phyloP scores from a whole-genome alignment of 2,329 filamentous ascomycete genomes.

The Colletotrichum camelliae region DNA sequence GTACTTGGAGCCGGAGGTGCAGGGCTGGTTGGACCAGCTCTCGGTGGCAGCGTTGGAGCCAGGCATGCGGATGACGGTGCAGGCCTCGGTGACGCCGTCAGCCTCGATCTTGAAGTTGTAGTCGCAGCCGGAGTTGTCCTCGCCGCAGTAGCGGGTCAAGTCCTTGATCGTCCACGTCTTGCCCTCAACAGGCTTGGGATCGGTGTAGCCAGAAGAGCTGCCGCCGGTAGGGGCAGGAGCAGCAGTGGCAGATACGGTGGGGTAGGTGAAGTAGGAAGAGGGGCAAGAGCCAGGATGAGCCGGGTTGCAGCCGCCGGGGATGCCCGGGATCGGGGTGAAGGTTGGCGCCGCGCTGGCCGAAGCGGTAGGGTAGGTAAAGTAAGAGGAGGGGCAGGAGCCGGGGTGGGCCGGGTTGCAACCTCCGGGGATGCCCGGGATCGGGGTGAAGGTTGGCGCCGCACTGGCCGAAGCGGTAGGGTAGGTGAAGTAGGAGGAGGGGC shows the following conservation, averaged over 20 bases:
- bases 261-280: no score
- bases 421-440: no score
- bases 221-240: no score
- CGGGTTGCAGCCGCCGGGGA: no score
- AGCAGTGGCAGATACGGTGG: no score
- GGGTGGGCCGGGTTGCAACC: no score
- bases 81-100: not conserved
- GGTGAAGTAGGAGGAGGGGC: constrained; percentile 15
- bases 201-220: not conserved
- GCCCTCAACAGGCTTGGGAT: not conserved
- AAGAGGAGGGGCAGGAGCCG: no score
- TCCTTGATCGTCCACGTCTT: constrained; percentile 13
- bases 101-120: constrained; percentile 17
- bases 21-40: constrained; percentile 13
- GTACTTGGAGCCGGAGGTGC: constrained; percentile 1
- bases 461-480: not conserved
- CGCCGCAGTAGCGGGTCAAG: constrained; percentile 5
- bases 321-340: no score
- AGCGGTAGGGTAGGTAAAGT: no score
- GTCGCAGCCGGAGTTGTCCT: constrained; percentile 1
- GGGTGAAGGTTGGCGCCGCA: not conserved
- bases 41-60: not conserved
- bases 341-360: no score
- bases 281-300: no score
- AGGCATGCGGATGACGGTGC: constrained; percentile 4